phyloP scores from a whole-genome alignment of 2,329 filamentous ascomycete genomes.

The Aspergillus sp. region DNA sequence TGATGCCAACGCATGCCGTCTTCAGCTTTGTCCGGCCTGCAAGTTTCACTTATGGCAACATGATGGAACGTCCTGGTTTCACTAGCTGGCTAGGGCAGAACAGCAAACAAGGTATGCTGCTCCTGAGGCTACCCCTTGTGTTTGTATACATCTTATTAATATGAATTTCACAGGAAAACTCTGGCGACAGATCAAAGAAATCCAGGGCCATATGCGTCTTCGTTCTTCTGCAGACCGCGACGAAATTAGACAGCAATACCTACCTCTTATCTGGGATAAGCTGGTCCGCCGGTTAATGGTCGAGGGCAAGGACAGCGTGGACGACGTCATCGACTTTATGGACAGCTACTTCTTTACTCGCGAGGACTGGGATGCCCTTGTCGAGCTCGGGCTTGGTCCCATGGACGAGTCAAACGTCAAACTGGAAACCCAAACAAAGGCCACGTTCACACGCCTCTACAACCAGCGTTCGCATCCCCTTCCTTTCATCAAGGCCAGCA shows the following conservation, averaged over 20 bases:
- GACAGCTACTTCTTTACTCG: slow-evolving; percentile 93
- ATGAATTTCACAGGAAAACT: slow-evolving; percentile 54
- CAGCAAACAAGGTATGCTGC: slow-evolving; percentile 70
- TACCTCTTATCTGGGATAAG: slow-evolving; percentile 82
- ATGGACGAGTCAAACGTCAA: slow-evolving; percentile 74
- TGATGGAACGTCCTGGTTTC: slow-evolving; percentile 71
- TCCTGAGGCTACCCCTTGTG: not conserved
- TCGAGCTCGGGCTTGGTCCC: slow-evolving; percentile 84
- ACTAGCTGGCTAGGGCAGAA: slow-evolving; percentile 94
- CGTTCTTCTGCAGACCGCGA: slow-evolving; percentile 86
- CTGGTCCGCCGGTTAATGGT: slow-evolving; percentile 71
- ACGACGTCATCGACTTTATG: slow-evolving; percentile 89
- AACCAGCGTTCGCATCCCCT: slow-evolving; percentile 84
- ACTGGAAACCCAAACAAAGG: slow-evolving; percentile 82
- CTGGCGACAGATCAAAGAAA: slow-evolving; percentile 80
- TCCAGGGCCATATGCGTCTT: slow-evolving; percentile 95
- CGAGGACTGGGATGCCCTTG: slow-evolving; percentile 90
- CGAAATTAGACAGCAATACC: slow-evolving; percentile 90
- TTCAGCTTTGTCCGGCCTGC: slow-evolving; percentile 93
- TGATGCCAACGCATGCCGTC: slow-evolving; percentile 94
- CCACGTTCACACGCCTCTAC: slow-evolving; percentile 87
- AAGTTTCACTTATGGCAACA: slow-evolving; percentile 79
- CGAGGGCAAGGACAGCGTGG: slow-evolving; percentile 79
- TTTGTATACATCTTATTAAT: slow-evolving; percentile 4
- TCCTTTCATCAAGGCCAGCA: slow-evolving; percentile 93